phyloP scores from a whole-genome alignment of 1,139 yeast species.

The Zygosaccharomyces sapae region DNA sequence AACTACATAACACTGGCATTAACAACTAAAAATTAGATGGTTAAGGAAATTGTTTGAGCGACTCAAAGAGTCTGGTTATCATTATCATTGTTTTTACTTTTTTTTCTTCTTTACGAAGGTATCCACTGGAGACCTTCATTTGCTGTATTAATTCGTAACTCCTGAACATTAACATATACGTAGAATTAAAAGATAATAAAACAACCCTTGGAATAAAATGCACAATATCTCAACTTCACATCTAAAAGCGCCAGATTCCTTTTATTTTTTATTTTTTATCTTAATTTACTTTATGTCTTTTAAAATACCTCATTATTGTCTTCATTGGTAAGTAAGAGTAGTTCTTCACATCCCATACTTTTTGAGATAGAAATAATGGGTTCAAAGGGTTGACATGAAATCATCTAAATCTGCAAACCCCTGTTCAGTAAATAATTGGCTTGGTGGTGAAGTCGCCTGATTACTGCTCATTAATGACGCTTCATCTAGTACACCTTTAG shows the following conservation, averaged over 20 bases:
- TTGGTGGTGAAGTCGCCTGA: constrained; percentile 25
- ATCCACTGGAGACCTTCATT: not conserved
- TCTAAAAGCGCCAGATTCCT: too few relatives aligned
- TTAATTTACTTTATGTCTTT: not conserved
- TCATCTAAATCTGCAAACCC: constrained; percentile 32
- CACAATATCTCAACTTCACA: too few relatives aligned
- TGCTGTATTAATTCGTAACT: not conserved
- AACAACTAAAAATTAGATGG: too few relatives aligned
- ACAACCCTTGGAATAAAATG: not conserved
- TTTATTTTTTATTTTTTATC: not conserved
- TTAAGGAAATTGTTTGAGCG: not conserved
- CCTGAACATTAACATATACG: not conserved
- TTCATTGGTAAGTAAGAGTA: not conserved
- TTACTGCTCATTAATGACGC: constrained; percentile 20
- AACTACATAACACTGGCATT: too few relatives aligned
- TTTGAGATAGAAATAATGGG: too few relatives aligned
- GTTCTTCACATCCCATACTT: not conserved
- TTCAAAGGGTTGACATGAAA: constrained; percentile 25
- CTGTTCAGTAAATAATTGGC: constrained; percentile 26
- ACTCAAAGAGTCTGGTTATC: not conserved
- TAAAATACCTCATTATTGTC: not conserved
- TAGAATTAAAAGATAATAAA: too few relatives aligned
- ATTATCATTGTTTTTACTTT: not conserved
- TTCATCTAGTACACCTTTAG: constrained; percentile 7
- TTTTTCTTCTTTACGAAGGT: not conserved